Base-by-base conservation (phyloP, 108 stramenopile species). In the Nannochloropsis granulata region DNA sequence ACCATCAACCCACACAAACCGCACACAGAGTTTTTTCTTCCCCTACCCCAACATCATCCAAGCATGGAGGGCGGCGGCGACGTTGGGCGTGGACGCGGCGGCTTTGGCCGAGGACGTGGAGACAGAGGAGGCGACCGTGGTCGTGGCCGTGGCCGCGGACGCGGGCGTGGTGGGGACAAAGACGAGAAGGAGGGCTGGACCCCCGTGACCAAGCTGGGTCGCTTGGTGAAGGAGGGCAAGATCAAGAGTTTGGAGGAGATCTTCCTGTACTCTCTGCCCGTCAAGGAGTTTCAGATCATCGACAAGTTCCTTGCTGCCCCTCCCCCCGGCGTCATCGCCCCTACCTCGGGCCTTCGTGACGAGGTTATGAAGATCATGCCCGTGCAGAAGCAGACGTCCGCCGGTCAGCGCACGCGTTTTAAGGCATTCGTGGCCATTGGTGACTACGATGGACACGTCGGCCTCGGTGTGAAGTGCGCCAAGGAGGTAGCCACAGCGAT, bases 281-380 rank as follows among this genome's bases (percentile, higher is more conserved):
- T 99, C 89, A 98, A 99, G 97, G 99, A 99, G 93, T 95, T 95
- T 80, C 96, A 98, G 90, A 99, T 99, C 89, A 96, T 99, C 85
- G 99, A 99, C 86, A 93, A 92, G 89, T 96, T 88, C 96, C 92
- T 90, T 95, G 19, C 81, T 13, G 56, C 56, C 56, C 25, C 25
- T 25, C 80, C 80, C 25, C 25, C 25, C 80, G 24, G 56, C 2
- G 23, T 26, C 83, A 8, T 71, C 91, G 90, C 92, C 95, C 96
- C 88, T 94, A 94, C 91, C 96, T 99, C 82, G 94, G 95, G 87
- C 56, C 56, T 71, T 71, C 56, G 56, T 11, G 99, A 99, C 90
- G 99, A 99, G 92, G 99, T 99, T 82, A 99, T 99, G 99, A 99
- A 98, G 95, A 99, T 99, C 95, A 97, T 98, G 97, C 98, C 99